Evolutionary conservation across 2,329 filamentous ascomycete species (phyloP).

Genomic region (Pseudodiploospora longispora): DNA sequence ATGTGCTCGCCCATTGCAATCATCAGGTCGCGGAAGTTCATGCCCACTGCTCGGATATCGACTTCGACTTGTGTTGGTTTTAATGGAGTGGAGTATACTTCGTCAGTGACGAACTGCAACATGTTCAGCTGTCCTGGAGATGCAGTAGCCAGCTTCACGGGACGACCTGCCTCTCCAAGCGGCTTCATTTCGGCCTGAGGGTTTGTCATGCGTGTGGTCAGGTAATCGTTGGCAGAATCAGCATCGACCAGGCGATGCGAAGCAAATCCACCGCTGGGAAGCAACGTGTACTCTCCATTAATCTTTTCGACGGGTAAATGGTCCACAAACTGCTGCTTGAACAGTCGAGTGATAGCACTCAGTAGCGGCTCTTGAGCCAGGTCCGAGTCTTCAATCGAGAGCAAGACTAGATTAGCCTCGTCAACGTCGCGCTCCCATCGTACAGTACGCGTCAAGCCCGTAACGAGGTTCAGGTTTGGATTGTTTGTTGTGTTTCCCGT

Average conservation of each 20-base stretch:
- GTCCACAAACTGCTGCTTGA: constrained; percentile 8
- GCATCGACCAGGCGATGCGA: constrained; percentile 6
- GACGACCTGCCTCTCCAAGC: constrained; percentile 8
- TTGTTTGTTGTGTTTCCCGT: constrained; percentile 5
- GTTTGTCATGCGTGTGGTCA: background rate
- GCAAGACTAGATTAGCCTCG: constrained; percentile 6
- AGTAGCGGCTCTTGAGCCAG: constrained; percentile 2
- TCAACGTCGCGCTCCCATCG: constrained; percentile 11
- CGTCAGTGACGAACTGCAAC: constrained; percentile 4
- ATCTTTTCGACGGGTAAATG: constrained; percentile 4
- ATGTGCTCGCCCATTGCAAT: constrained; percentile 12
- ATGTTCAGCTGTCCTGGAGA: constrained; percentile 3
- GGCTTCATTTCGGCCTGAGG: constrained; percentile 3
- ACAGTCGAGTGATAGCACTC: constrained; percentile 1
- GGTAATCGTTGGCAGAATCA: constrained; percentile 4
- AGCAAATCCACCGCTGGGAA: constrained; percentile 3
- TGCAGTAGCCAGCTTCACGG: constrained; percentile 6
- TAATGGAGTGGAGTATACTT: constrained; percentile 1
- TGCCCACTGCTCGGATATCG: constrained; percentile 14
- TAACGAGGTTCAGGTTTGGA: constrained; percentile 6
- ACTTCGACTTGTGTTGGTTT: constrained; percentile 9
- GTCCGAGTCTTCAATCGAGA: constrained; percentile 1
- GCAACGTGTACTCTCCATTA: constrained; percentile 8
- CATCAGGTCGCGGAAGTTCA: constrained; percentile 19
- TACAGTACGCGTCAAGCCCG: constrained; percentile 5